phyloP scores from a whole-genome alignment of 768 basidiomycete species.

The Boletales sp. region DNA sequence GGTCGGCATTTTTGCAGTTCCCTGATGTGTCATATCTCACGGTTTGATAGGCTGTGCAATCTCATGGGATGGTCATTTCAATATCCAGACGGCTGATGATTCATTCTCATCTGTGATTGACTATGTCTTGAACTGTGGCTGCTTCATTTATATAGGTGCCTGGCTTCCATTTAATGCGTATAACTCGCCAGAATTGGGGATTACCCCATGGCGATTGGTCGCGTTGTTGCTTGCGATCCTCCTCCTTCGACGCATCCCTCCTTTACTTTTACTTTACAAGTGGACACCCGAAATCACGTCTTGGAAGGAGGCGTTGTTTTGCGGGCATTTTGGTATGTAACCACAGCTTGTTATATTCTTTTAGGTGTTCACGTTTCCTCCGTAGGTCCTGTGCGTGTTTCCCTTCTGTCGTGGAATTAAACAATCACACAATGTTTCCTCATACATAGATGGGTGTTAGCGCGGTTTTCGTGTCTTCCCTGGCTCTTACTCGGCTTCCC shows the following conservation, averaged over 20 bases:
- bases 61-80: slow-evolving; percentile 88
- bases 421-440: neutral
- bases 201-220: slow-evolving; percentile 68
- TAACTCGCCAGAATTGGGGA: slow-evolving; percentile 51
- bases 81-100: slow-evolving; percentile 76
- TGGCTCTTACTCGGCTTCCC: slow-evolving; percentile 64
- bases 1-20: slow-evolving; percentile 38
- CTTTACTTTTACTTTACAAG: slow-evolving; percentile 69
- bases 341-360: slow-evolving; percentile 3
- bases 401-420: neutral
- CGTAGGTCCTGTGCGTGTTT: slow-evolving; percentile 50
- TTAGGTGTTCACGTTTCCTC: slow-evolving; percentile 1
- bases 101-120: slow-evolving; percentile 90
- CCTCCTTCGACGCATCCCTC: slow-evolving; percentile 75
- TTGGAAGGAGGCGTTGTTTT: slow-evolving; percentile 86
- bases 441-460: slow-evolving; percentile 79
- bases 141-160: slow-evolving; percentile 85
- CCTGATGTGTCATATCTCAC: neutral
- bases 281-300: slow-evolving; percentile 85
- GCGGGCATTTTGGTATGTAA: slow-evolving; percentile 78
- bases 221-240: slow-evolving; percentile 67
- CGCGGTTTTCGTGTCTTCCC: slow-evolving; percentile 81
- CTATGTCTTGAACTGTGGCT: slow-evolving; percentile 75
- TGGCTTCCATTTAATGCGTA: slow-evolving; percentile 72
- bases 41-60: slow-evolving; percentile 71